Evolutionary conservation across 75 land plant genomes (phyloP), one percentile per base, ranked within the genome.

Genomic region (Larix kaempferi): DNA sequence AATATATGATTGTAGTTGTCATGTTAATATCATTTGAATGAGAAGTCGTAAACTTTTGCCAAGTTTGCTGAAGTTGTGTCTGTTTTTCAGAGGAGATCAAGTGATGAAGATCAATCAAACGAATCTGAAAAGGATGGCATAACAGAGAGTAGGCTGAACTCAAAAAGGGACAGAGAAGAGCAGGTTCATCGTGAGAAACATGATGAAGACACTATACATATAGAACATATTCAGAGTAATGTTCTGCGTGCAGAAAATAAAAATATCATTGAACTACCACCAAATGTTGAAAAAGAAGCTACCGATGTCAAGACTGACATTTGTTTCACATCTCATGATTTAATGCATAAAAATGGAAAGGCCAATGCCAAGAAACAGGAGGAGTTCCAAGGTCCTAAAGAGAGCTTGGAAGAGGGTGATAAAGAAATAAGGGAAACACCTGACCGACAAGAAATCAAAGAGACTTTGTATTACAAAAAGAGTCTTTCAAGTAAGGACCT

Each of bases 401-500:
- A 10, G 56, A 72, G 74, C 56, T 22, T 16, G 13, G 56, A 2
- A 11, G 74, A 72, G 74, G 74, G 56, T 72, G 13, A 71, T 37
- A 55, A 4, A 23, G 27, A 72, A 72, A 23, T 72, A 41, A n/a
- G 0, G 23, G 41, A 72, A 49, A 23, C 1, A 7, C 52, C 22
- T 22, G 56, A 49, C n/a, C 13, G 5, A 49, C 26, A 41, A n/a
- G 25, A 72, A 41, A 23, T 25, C 10, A 19, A 49, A 44, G 55
- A 49, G 14, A 72, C 49, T 11, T 55, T 72, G 19, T 72, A 72
- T 49, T 72, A 72, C 23, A 72, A 72, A 23, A 72, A 41, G 41
- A 72, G 74, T 49, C 74, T 72, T 72, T 72, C 74, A 44, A 72
- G 56, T 55, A 72, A 72, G 74, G 74, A 72, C 19, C 39, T 72